Base-by-base conservation (phyloP, 805 yeast genomes). In the Sungouiozyma intestinalis region DNA sequence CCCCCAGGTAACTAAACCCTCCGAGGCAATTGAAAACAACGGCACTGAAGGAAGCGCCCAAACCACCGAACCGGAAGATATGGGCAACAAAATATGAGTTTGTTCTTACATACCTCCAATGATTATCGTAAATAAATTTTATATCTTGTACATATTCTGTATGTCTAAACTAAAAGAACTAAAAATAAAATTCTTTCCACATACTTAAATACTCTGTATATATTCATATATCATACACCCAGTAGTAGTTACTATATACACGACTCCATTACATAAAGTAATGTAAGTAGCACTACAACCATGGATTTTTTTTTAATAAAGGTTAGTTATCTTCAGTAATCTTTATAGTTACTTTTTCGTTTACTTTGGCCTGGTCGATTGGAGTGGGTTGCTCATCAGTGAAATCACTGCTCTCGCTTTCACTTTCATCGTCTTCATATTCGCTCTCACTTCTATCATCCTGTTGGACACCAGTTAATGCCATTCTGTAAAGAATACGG, bases 361-460 rank as follows among this genome's bases (percentile, higher is more conserved):
- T 24, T 7, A 24, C 29, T 7, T 24, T 24, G 11, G 6, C 29
- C 53, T 81, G 79, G 9, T 56, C 55, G 24, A 72, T 50, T 15
- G 77, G 64, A 18, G 74, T 82, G 3, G 53, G 44, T 49, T 77
- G 82, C 7, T 63, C 38, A 40, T 44, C 46, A 36, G 59, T 49
- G 29, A 71, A 48, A 68, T 60, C 37, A 41, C 39, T 40, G 34
- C 45, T 31, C 72, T 24, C 29, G 11, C 29, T 24, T 24, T 24
- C 29, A 24, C 71, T 47, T 32, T 48, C 45, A 31, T 37, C 39
- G 9, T 16, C 43, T 9, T 44, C 43, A 5, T 39, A 32, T 32
- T 88, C 97, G 46, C 76, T 81, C 44, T 88, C 97, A 58, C 90
- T 80, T 67, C 97, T 77, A 35, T 84, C 96, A 61, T 87, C 96